Conservation (phyloP, 306 rosid genomes). For the Ammopiptanthus mongolicus region DNA sequence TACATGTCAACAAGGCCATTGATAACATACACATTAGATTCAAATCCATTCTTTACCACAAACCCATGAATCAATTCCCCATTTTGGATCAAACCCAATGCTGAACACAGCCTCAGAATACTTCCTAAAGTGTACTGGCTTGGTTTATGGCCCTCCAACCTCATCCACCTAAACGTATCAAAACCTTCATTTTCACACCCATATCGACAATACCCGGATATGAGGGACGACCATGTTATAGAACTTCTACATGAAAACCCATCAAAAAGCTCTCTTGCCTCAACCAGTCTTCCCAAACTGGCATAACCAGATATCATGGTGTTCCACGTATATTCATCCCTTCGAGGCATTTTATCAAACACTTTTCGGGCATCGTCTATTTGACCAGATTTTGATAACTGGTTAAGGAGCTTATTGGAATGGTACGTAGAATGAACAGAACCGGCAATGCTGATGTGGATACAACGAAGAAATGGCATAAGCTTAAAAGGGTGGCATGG, state of each 20-base stretch:
- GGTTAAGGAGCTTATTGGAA: constrained; percentile 42
- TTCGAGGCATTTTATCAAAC: constrained; percentile 61
- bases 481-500: constrained; percentile 20
- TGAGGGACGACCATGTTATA: constrained; percentile 76
- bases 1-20: constrained; percentile 90
- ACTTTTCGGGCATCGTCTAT: constrained; percentile 60
- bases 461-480: neutral
- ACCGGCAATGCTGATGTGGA: constrained; percentile 4
- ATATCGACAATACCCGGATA: constrained; percentile 65
- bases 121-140: constrained; percentile 75
- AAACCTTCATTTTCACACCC: constrained; percentile 60
- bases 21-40: constrained; percentile 47
- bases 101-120: constrained; percentile 62
- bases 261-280: constrained; percentile 61
- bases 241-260: constrained; percentile 39
- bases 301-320: constrained; percentile 70
- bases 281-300: constrained; percentile 52
- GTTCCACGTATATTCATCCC: constrained; percentile 78
- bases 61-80: constrained; percentile 74
- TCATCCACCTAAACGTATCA: constrained; percentile 58
- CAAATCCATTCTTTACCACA: constrained; percentile 51
- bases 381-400: constrained; percentile 49
- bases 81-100: constrained; percentile 47
- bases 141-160: constrained; percentile 55
- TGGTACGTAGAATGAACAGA: constrained; percentile 31